Conservation (phyloP, 208 protist species). For the Crithidia thermophila region DNA sequence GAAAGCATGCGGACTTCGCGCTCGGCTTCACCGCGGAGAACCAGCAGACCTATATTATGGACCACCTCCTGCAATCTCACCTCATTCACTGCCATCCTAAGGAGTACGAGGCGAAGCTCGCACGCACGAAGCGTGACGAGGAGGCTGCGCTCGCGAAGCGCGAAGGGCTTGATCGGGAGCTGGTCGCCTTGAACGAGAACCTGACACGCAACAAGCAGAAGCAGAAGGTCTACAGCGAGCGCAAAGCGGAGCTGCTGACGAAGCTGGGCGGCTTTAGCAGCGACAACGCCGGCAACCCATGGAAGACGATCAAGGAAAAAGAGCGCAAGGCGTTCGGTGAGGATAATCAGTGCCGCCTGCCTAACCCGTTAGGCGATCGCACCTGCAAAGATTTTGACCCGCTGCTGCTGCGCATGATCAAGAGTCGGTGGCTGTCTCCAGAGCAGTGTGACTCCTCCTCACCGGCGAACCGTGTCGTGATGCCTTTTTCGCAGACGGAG, state of each 20-base stretch:
- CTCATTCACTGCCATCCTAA: conserved; percentile 53
- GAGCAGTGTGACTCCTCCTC: conserved; percentile 51
- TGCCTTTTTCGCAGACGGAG: conserved; percentile 61
- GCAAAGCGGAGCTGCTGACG: conserved; percentile 63
- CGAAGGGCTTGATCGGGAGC: conserved; percentile 69
- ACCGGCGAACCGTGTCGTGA: conserved; percentile 65
- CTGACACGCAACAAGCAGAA: conserved; percentile 59
- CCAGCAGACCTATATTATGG: conserved; percentile 52
- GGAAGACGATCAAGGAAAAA: conserved; percentile 46
- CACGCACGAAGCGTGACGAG: conserved; percentile 39
- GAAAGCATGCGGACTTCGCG: conserved; percentile 36
- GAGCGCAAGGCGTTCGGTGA: conserved; percentile 28
- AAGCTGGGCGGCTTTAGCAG: conserved; percentile 38
- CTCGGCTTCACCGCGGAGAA: conserved; percentile 28
- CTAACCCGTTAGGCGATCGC: conserved; percentile 64
- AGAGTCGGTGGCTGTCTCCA: conserved; percentile 67
- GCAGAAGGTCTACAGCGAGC: conserved; percentile 44
- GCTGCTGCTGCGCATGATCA: conserved; percentile 82
- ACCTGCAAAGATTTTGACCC: conserved; percentile 83
- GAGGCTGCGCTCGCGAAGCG: conserved; percentile 35
- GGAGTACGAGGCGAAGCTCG: conserved; percentile 63
- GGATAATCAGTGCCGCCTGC: conserved; percentile 38
- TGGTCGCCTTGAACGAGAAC: conserved; percentile 70
- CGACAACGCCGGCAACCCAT: conserved; percentile 42
- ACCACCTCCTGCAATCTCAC: conserved; percentile 50